Evolutionary conservation across 345 rosid species (phyloP).

Genomic region (Acer campestre): DNA sequence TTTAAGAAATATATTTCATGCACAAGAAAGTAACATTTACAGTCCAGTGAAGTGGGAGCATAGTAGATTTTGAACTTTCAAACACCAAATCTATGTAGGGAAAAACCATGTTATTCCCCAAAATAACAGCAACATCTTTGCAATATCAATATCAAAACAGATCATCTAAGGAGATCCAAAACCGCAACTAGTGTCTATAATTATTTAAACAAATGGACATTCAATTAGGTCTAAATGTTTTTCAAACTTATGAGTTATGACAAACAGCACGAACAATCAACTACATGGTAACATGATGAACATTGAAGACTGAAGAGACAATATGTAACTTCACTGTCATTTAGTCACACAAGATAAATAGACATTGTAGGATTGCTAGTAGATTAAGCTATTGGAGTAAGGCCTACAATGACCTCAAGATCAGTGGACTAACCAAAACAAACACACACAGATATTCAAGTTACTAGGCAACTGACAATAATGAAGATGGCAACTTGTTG

Average conservation of each 20-base stretch:
- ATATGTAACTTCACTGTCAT: neutral
- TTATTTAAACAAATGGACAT: neutral
- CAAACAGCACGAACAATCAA: neutral
- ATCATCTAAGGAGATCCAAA: conserved; percentile 1
- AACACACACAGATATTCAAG: neutral
- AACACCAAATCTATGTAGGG: neutral
- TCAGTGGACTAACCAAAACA: neutral
- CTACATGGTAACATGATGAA: neutral
- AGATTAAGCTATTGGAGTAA: neutral
- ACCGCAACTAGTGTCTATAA: neutral
- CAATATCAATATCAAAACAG: neutral
- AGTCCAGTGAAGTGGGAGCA: neutral
- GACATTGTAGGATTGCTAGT: neutral
- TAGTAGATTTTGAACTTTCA: neutral
- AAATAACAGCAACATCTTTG: neutral
- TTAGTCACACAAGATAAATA: neutral
- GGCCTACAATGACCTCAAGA: conserved; percentile 4
- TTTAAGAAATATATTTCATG: neutral
- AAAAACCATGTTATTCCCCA: neutral
- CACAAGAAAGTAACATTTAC: conserved; percentile 12
- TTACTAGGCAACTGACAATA: neutral
- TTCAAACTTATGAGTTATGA: neutral
- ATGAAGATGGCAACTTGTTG: neutral
- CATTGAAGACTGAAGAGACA: neutral
- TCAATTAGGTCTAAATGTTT: neutral